Evolutionary conservation across 2,329 filamentous ascomycete species (phyloP), one percentile per base, ranked within the genome.

Genomic region (Aureobasidium mangrovei): DNA sequence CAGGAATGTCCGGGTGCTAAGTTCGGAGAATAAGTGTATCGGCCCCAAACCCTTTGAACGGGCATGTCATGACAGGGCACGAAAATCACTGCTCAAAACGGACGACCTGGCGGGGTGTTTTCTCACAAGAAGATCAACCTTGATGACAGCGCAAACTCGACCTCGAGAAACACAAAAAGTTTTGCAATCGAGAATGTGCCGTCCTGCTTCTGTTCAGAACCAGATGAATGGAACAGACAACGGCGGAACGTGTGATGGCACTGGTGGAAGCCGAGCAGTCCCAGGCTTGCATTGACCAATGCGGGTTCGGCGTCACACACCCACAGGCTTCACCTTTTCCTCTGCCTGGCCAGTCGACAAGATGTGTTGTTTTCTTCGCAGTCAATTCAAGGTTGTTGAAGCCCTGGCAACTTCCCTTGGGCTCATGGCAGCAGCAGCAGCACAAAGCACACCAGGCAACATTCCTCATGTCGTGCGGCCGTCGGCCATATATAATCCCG

Each of bases 11-110:
- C 49, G 49, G 8, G 26, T 42, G 48, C 32, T 44, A 38, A 32
- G 24, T 53, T 53, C 49, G 49, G 49, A 53, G 49, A 53, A 44
- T 38, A 53, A 44, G 49, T 53, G 49, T 53, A 53, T 53, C 49
- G 49, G 49, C 49, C 49, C 49, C 49, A 53, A 53, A 31, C 40
- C 32, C 29, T 28, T 36, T 31, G 32, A 53, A 36, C 49, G 28
- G 43, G 47, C 38, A 52, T 28, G 39, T 33, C 39, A 26, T 43
- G 33, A 26, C 46, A 49, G 28, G 45, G 46, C 29, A 12, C 18
- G 40, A 33, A n/a, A 29, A 53, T 53, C 49, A 53, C 32, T 53
- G 32, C 49, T 53, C n/a, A 7, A 42, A 32, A 1, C 9, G 47
- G 38, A 41, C 18, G 24, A 42, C 2, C 31, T 52, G 47, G 29